These are phyloP conservation scores for Apostasia shenzhenica DNA, from an alignment of 106 monocot genomes.

Conservation along the genomic window DNA sequence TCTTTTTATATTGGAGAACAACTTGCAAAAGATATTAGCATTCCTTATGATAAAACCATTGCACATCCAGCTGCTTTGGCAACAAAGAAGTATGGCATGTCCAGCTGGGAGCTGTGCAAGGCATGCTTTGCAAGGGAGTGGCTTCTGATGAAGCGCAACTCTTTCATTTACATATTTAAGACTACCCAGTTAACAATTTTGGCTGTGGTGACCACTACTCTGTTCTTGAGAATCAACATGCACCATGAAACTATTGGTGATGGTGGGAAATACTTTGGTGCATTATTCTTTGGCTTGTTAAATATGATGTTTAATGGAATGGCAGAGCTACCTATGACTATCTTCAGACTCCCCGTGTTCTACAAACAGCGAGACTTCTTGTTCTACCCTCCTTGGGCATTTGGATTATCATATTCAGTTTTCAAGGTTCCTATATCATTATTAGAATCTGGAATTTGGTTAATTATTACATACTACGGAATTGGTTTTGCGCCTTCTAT, in stretches of 20 bases:
- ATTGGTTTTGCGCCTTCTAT: slow-evolving; percentile 14
- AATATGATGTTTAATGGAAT: slow-evolving; percentile 16
- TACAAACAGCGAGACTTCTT: slow-evolving; percentile 21
- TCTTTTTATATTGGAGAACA: slow-evolving; percentile 6
- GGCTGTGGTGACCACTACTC: slow-evolving; percentile 15
- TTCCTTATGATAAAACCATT: slow-evolving; percentile 6
- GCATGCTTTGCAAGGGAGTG: slow-evolving; percentile 15
- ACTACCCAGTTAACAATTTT: slow-evolving; percentile 7
- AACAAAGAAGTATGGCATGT: slow-evolving; percentile 1
- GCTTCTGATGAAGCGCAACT: slow-evolving; percentile 19
- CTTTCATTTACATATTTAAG: slow-evolving; percentile 13
- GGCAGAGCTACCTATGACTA: slow-evolving; percentile 14
- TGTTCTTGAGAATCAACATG: slow-evolving; percentile 14
- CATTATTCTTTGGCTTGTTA: slow-evolving; percentile 13
- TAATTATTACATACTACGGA: slow-evolving; percentile 17
- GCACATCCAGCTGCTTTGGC: slow-evolving; percentile 14
- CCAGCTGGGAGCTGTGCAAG: slow-evolving; percentile 23
- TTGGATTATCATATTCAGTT: slow-evolving; percentile 8
- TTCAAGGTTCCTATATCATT: slow-evolving; percentile 21
- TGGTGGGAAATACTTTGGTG: slow-evolving; percentile 5
- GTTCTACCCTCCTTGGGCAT: slow-evolving; percentile 29
- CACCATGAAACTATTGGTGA: slow-evolving; percentile 1
- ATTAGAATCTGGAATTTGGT: slow-evolving; percentile 22
- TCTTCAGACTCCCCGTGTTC: slow-evolving; percentile 15
- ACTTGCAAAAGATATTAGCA: slow-evolving; percentile 10